Conservation (phyloP, 495 filamentous ascomycete species). For the Sporormia fimetaria region DNA sequence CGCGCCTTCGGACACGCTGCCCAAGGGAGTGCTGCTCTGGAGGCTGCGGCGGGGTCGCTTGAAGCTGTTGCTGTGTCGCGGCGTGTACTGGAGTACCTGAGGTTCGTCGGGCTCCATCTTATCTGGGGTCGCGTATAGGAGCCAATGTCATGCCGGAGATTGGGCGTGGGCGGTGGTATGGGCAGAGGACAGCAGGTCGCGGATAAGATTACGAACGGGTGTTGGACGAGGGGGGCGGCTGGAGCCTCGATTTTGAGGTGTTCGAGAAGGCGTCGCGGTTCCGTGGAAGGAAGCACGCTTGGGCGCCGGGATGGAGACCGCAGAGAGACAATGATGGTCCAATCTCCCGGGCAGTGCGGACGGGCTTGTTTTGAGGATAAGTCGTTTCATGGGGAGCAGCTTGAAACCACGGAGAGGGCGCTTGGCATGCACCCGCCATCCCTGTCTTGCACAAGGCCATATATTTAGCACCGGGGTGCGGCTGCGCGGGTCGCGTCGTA, state of each 20-base stretch:
- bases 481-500: no score
- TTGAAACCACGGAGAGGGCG: constrained; percentile 21
- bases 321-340: constrained; percentile 24
- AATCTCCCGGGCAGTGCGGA: constrained; percentile 23
- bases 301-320: constrained; percentile 11
- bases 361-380: constrained; percentile 25
- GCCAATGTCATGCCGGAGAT: constrained; percentile 22
- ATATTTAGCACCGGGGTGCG: constrained; percentile 16
- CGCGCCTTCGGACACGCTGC: constrained; percentile 22
- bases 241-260: constrained; percentile 3
- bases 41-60: constrained; percentile 23
- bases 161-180: constrained; percentile 18
- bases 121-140: constrained; percentile 7
- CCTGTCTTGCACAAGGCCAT: constrained; percentile 20
- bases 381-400: constrained; percentile 20
- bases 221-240: constrained; percentile 4
- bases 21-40: constrained; percentile 21
- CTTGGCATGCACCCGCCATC: constrained; percentile 27
- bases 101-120: constrained; percentile 24
- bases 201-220: no score
- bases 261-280: constrained; percentile 19
- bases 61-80: constrained; percentile 18
- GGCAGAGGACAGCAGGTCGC: constrained; percentile 8
- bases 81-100: constrained; percentile 20
- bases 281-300: constrained; percentile 6